Evolutionary conservation across 2,329 filamentous ascomycete genomes (phyloP).

Genomic region (Fusarium sp.): DNA sequence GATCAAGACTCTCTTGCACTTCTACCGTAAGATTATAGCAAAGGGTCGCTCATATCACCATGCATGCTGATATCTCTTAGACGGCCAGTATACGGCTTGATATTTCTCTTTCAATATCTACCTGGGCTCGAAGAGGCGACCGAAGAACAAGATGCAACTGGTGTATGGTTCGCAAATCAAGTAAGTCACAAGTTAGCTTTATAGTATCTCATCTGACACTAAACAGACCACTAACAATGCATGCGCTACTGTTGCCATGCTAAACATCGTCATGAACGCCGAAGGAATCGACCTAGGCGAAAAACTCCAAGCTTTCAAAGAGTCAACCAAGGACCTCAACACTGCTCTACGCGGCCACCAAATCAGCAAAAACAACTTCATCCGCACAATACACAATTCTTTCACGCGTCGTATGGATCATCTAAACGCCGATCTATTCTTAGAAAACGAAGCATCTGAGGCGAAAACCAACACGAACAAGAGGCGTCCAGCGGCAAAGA

Average conservation of each 20-base stretch:
- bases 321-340: slow-evolving; percentile 73
- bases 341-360: slow-evolving; percentile 80
- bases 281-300: slow-evolving; percentile 73
- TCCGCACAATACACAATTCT: slow-evolving; percentile 87
- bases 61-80: slow-evolving; percentile 53
- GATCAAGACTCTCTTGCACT: slow-evolving; percentile 73
- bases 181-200: slow-evolving; percentile 53
- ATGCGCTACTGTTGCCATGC: slow-evolving; percentile 90
- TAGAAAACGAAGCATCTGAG: slow-evolving; percentile 66
- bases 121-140: slow-evolving; percentile 63
- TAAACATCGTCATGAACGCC: slow-evolving; percentile 94
- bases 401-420: slow-evolving; percentile 85
- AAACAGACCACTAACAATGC: slow-evolving; percentile 80
- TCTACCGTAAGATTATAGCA: slow-evolving; percentile 64
- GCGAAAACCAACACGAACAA: slow-evolving; percentile 49
- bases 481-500: slow-evolving; percentile 50
- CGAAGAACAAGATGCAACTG: slow-evolving; percentile 64
- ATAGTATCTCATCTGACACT: slow-evolving; percentile 14
- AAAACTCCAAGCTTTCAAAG: slow-evolving; percentile 78
- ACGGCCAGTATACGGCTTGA: slow-evolving; percentile 82
- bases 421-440: slow-evolving; percentile 74
- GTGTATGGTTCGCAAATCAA: slow-evolving; percentile 95
- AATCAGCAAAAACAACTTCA: slow-evolving; percentile 78
- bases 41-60: neutral
- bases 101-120: slow-evolving; percentile 84